A percentile compares a stretch with the other conserved stretches of the same genome.
phyloP scores from a whole-genome alignment of 2,329 filamentous ascomycete genomes.

The Tothia fuscella region DNA sequence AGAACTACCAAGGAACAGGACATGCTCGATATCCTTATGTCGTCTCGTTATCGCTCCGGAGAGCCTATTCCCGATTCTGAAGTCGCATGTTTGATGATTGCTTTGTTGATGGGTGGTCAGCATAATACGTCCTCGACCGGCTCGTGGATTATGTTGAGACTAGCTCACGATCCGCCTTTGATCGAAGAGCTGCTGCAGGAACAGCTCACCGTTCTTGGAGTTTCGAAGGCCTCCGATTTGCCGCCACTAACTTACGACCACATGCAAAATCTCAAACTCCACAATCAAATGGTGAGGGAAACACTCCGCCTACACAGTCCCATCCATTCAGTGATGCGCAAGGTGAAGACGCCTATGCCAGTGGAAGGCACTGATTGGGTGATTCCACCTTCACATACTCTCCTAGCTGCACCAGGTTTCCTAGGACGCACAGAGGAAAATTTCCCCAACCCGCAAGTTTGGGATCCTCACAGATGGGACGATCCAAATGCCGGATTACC shows the following conservation, averaged over 20 bases:
- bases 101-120: conserved; percentile 72
- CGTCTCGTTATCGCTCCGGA: conserved; percentile 65
- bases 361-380: conserved; percentile 67
- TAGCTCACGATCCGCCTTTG: conserved; percentile 60
- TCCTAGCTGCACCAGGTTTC: conserved; percentile 69
- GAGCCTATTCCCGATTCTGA: conserved; percentile 59
- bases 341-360: conserved; percentile 71
- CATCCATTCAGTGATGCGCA: conserved; percentile 81
- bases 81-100: conserved; percentile 79
- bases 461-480: conserved; percentile 81
- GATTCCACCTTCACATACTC: conserved; percentile 61
- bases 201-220: conserved; percentile 56
- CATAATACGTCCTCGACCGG: conserved; percentile 70
- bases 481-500: conserved; percentile 46
- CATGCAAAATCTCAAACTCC: conserved; percentile 62
- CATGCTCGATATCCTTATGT: conserved; percentile 78
- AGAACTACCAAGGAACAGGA: conserved; percentile 33
- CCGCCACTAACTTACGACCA: conserved; percentile 61
- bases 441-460: conserved; percentile 66
- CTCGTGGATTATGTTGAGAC: conserved; percentile 67
- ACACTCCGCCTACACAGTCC: conserved; percentile 75
- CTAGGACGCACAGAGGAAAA: conserved; percentile 54
- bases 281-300: conserved; percentile 72
- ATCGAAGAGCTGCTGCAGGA: conserved; percentile 68
- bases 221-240: conserved; percentile 41